Evolutionary conservation across 2,329 filamentous ascomycete genomes (phyloP).

Genomic region (Botrytis deweyae): DNA sequence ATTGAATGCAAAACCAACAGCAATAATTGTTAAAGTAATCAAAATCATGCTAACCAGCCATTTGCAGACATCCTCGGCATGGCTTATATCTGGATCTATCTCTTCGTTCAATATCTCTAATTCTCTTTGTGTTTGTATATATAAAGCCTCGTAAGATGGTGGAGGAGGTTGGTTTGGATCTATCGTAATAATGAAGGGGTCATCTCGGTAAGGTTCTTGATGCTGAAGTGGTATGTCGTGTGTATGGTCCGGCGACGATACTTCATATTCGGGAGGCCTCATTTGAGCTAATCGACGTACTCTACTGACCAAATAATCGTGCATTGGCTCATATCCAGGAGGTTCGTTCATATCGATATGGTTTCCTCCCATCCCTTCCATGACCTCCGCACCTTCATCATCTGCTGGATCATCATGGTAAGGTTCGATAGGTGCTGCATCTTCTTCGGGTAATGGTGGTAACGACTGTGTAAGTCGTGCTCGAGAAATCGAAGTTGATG

Average conservation of each 20-base stretch:
- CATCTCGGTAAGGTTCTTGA: constrained; percentile 35
- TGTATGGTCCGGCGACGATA: constrained; percentile 3
- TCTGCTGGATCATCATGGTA: constrained; percentile 35
- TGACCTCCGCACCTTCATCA: constrained; percentile 21
- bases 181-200: constrained; percentile 34
- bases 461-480: constrained; percentile 31
- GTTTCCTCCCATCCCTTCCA: neutral
- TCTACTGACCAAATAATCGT: constrained; percentile 34
- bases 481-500: constrained; percentile 27
- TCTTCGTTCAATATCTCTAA: constrained; percentile 28
- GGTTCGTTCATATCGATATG: constrained; percentile 23
- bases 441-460: constrained; percentile 30
- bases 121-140: constrained; percentile 27
- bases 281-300: constrained; percentile 23
- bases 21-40: constrained; percentile 33
- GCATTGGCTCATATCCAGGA: constrained; percentile 37
- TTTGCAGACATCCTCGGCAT: constrained; percentile 35
- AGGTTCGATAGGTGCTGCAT: constrained; percentile 22
- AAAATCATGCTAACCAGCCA: constrained; percentile 38
- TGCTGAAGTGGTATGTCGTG: constrained; percentile 18
- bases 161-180: constrained; percentile 29
- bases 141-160: constrained; percentile 34
- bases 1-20: constrained; percentile 36
- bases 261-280: constrained; percentile 10
- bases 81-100: constrained; percentile 28